Evolutionary conservation across 2,329 filamentous ascomycete species (phyloP), one percentile per base, ranked within the genome.

Genomic region (Fusarium sp.): DNA sequence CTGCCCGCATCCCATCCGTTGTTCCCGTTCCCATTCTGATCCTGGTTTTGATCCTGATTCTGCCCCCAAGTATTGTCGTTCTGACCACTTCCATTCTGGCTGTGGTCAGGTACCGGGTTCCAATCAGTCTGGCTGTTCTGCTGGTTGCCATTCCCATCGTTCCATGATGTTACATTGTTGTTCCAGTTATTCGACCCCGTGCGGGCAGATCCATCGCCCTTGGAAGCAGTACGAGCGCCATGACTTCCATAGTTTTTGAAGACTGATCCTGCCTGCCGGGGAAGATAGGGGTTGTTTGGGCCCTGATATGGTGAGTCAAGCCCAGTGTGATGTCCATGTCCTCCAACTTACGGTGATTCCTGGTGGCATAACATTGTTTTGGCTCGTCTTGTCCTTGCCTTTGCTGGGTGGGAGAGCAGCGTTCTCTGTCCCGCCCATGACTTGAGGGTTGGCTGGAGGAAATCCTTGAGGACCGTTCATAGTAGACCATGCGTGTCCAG

Each of bases 311-410:
- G 50, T 68, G 32, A 76, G 75, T 62, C 43, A 67, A 60, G 33
- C 59, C 40, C 58, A n/a, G 38, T 66, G 37, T 38, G 15, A 37
- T 45, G 14, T 37, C 27, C 15, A 20, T 33, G 20, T 38, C 52
- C 32, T 63, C 17, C 20, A 20, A 68, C 70, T 70, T 68, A 79
- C 77, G 63, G 67, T 76, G 43, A 54, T 33, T 33, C 67, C 72
- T 47, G 64, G 37, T 3, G 81, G 81, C 1, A 73, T 78, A 37
- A 83, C 78, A 47, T 84, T 83, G 72, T 82, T 80, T 11, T 63
- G 63, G 10, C 78, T 78, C 11, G 65, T 69, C 27, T 75, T 70
- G 33, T 77, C 78, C 40, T 74, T 78, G 40, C 60, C 66, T 64
- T 79, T 78, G 54, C 64, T 77, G 1, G 70, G 70, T 32, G 76